These are phyloP conservation scores for Leucocoprinus sp. DNA, from an alignment of 768 basidiomycete genomes.

Conservation along the genomic window DNA sequence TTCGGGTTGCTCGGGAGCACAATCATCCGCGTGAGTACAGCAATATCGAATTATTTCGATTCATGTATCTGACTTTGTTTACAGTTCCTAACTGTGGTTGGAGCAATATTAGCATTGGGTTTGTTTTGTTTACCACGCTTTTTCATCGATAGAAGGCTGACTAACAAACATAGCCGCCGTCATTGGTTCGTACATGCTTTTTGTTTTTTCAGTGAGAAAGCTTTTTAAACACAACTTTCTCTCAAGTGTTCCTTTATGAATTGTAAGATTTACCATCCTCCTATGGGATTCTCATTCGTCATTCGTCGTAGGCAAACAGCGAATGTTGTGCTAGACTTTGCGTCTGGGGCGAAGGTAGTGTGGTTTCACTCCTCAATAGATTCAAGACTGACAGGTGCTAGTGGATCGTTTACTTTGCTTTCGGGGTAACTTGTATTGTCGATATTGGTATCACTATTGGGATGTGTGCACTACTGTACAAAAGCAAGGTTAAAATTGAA, in stretches of 20 bases:
- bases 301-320: background rate
- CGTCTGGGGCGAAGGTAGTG: constrained; percentile 1
- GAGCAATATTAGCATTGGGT: constrained; percentile 1
- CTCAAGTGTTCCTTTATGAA: constrained; percentile 5
- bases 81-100: background rate
- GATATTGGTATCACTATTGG: constrained; percentile 10
- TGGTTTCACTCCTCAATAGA: background rate
- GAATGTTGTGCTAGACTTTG: constrained; percentile 6
- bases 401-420: constrained; percentile 9
- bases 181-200: background rate
- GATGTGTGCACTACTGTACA: constrained; percentile 2
- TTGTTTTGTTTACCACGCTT: background rate
- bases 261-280: background rate
- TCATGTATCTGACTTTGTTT: too few relatives aligned
- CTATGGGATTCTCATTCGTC: background rate
- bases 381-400: background rate
- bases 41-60: too few relatives aligned
- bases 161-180: constrained; percentile 3
- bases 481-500: constrained; percentile 6
- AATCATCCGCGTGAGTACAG: background rate
- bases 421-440: constrained; percentile 5
- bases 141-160: background rate
- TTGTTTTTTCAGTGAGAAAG: background rate
- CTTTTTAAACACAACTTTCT: background rate
- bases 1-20: background rate